Conservation (phyloP, 768 basidiomycete genomes). For the Phylloporus arenicola region DNA sequence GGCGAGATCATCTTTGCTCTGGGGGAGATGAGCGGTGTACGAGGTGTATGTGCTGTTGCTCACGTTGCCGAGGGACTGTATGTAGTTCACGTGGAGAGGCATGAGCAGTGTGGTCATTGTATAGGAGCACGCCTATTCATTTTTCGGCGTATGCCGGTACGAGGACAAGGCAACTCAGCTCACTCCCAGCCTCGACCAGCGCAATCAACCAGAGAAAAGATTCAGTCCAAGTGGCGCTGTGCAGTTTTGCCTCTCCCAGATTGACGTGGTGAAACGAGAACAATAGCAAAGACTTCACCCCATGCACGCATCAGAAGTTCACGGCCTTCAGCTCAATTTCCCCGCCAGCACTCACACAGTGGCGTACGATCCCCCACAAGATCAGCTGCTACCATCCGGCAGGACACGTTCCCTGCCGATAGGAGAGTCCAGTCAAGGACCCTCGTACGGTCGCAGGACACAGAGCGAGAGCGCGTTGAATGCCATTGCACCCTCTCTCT, state of each 20-base stretch:
- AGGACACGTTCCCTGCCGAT: conserved; percentile 19
- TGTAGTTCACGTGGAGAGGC: conserved; percentile 67
- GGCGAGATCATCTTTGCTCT: conserved; percentile 78
- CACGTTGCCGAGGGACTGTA: conserved; percentile 69
- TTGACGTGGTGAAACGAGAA: not conserved
- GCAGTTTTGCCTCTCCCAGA: not conserved
- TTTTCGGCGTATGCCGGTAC: conserved; percentile 11
- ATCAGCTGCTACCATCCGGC: conserved; percentile 5
- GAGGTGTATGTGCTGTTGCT: conserved; percentile 4
- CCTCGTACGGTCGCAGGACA: conserved; percentile 18
- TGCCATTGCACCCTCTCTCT: not conserved
- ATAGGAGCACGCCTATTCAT: not conserved
- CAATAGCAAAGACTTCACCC: not conserved
- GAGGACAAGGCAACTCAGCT: conserved; percentile 11
- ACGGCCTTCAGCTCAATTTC: conserved; percentile 15
- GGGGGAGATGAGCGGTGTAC: conserved; percentile 4
- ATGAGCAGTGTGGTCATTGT: conserved; percentile 32
- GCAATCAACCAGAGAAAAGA: not conserved
- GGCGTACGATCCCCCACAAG: conserved; percentile 8
- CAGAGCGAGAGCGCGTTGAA: conserved; percentile 22
- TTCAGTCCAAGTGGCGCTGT: not conserved
- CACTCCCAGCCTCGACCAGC: not conserved
- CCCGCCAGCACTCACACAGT: conserved; percentile 4
- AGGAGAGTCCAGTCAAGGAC: conserved; percentile 23
- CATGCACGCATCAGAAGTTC: conserved; percentile 21